A percentile compares a stretch with the other conserved stretches of the same genome.
These are phyloP conservation scores for Penicillium cataractarum DNA, from an alignment of 495 filamentous ascomycete genomes.

Conservation along the genomic window DNA sequence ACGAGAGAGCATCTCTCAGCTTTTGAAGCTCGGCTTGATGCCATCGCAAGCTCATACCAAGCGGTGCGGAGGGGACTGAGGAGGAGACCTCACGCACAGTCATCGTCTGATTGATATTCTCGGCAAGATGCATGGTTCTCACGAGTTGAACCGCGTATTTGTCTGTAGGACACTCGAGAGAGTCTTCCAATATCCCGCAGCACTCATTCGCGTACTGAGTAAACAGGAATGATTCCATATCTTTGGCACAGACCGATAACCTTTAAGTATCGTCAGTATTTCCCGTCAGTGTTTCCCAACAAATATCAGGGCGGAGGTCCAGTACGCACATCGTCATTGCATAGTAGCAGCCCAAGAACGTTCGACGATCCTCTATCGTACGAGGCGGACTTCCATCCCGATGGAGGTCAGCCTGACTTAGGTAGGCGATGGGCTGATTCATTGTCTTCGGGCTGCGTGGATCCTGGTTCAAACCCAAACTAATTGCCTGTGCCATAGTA, in stretches of 20 bases:
- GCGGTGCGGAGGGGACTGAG: constrained; percentile 14
- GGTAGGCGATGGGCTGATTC: constrained; percentile 27
- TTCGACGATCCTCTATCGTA: constrained; percentile 34
- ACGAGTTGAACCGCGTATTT: constrained; percentile 33
- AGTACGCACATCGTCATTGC: constrained; percentile 29
- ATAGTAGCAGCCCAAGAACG: constrained; percentile 43
- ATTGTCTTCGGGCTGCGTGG: constrained; percentile 21
- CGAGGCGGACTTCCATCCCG: constrained; percentile 17
- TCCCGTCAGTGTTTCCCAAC: too few relatives aligned
- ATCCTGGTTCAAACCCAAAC: constrained; percentile 32
- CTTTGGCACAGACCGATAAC: constrained; percentile 34
- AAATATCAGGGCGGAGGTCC: too few relatives aligned
- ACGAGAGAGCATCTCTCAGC: constrained; percentile 17
- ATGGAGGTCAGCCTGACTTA: constrained; percentile 19
- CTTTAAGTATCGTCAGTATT: constrained; percentile 18
- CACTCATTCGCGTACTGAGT: constrained; percentile 34
- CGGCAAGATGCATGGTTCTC: constrained; percentile 28
- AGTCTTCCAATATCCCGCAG: constrained; percentile 22
- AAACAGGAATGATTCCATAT: constrained; percentile 34
- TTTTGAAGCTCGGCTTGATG: constrained; percentile 21
- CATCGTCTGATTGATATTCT: constrained; percentile 15
- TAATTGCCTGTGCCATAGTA: constrained; percentile 30
- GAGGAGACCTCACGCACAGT: constrained; percentile 13
- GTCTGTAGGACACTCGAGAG: constrained; percentile 25
- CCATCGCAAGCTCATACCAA: constrained; percentile 26